Conservation (phyloP, 83 land plant species). For the Picea abies region DNA sequence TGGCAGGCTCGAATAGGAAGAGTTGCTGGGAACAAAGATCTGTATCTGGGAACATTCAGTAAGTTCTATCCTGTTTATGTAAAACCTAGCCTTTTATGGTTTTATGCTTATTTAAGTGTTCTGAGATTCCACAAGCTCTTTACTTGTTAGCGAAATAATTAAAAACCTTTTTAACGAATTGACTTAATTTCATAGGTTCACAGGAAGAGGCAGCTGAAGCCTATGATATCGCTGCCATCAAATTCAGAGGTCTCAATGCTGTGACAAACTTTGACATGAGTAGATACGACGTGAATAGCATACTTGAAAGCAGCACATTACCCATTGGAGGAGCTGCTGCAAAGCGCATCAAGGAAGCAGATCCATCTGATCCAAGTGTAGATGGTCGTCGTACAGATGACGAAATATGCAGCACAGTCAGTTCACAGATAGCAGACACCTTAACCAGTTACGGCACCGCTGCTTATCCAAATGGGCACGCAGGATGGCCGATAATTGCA, state of each 20-base stretch:
- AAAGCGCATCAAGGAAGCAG: not conserved
- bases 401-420: too few relatives aligned
- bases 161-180: too few relatives aligned
- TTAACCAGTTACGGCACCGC: too few relatives aligned
- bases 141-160: too few relatives aligned
- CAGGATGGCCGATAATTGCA: too few relatives aligned
- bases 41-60: slow-evolving; percentile 97
- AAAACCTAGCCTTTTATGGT: not conserved
- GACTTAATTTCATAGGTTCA: slow-evolving; percentile 41
- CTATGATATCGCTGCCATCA: slow-evolving; percentile 86
- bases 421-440: too few relatives aligned
- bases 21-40: slow-evolving; percentile 97
- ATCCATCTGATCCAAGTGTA: too few relatives aligned
- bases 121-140: not conserved
- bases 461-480: too few relatives aligned
- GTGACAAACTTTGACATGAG: slow-evolving; percentile 72
- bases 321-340: not conserved
- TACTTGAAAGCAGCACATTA: too few relatives aligned
- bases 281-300: too few relatives aligned
- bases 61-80: slow-evolving; percentile 23
- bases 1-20: slow-evolving; percentile 99
- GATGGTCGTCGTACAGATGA: too few relatives aligned
- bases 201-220: slow-evolving; percentile 91
- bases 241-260: slow-evolving; percentile 77
- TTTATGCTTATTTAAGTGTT: not conserved